A percentile compares a stretch with the other conserved stretches of the same genome.
phyloP scores from a whole-genome alignment of 495 filamentous ascomycete species.

The Glonium stellatum region DNA sequence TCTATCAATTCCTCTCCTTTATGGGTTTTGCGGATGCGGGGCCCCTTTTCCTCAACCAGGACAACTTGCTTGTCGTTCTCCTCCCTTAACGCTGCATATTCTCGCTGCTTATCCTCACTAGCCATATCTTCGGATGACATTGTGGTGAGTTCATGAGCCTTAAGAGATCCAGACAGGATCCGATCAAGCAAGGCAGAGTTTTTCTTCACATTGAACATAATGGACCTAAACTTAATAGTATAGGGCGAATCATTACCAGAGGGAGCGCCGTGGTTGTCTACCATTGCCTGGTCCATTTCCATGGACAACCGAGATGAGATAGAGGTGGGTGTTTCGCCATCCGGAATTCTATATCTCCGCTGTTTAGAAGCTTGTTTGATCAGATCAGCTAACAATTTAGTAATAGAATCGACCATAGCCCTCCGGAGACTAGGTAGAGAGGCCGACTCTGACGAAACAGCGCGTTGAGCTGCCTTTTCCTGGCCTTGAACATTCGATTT shows the following conservation, averaged over 20 bases:
- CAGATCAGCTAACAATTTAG: conserved; percentile 49
- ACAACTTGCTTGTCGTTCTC: conserved; percentile 85
- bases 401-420: conserved; percentile 44
- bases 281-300: conserved; percentile 67
- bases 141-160: conserved; percentile 62
- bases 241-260: conserved; percentile 41
- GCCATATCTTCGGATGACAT: conserved; percentile 89
- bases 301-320: conserved; percentile 53
- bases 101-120: conserved; percentile 77
- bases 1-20: conserved; percentile 91
- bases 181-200: conserved; percentile 73
- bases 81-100: conserved; percentile 64
- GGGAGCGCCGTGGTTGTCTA: conserved; percentile 49
- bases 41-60: conserved; percentile 70
- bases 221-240: conserved; percentile 52
- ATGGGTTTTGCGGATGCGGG: conserved; percentile 81
- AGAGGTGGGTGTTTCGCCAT: conserved; percentile 46
- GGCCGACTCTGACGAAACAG: conserved; percentile 10
- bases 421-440: conserved; percentile 41
- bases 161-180: conserved; percentile 61
- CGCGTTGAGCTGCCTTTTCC: conserved; percentile 3
- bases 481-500: conserved; percentile 27
- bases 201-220: conserved; percentile 77
- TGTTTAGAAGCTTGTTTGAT: conserved; percentile 46
- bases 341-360: conserved; percentile 46